Conservation (phyloP, 345 rosid species). For the Cochlearia excelsa region DNA sequence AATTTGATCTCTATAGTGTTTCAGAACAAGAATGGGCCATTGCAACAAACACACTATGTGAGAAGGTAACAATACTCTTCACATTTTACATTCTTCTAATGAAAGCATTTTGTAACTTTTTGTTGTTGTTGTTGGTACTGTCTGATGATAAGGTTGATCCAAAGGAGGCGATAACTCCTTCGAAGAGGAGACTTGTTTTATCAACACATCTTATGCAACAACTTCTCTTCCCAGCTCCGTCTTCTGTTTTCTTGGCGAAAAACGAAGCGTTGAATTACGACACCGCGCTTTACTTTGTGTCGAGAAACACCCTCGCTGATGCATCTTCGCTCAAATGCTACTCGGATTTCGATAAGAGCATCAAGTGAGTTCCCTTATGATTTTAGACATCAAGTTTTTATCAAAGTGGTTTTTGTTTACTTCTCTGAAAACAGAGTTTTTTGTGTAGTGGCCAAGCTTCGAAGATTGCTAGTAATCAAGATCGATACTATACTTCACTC, state of each 20-base stretch:
- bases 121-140: slow-evolving; percentile 12
- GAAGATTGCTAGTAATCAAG: slow-evolving; percentile 5
- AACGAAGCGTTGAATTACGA: slow-evolving; percentile 42
- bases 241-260: slow-evolving; percentile 40
- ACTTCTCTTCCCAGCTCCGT: slow-evolving; percentile 48
- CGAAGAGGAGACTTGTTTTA: slow-evolving; percentile 63
- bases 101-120: too few relatives aligned
- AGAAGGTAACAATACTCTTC: slow-evolving; percentile 20
- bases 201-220: slow-evolving; percentile 78
- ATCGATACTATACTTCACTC: slow-evolving; percentile 29
- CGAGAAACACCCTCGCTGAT: slow-evolving; percentile 56
- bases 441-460: slow-evolving; percentile 5
- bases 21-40: slow-evolving; percentile 26
- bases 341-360: slow-evolving; percentile 14
- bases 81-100: too few relatives aligned
- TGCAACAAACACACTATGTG: slow-evolving; percentile 16
- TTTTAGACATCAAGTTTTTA: neutral
- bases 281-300: slow-evolving; percentile 45
- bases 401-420: neutral
- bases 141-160: slow-evolving; percentile 47
- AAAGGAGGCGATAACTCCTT: slow-evolving; percentile 36
- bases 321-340: slow-evolving; percentile 39
- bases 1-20: slow-evolving; percentile 21
- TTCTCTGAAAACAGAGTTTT: neutral
- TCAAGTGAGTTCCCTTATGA: slow-evolving; percentile 35